phyloP scores from a whole-genome alignment of 2,329 filamentous ascomycete genomes.

The Diplocarpon rosae region DNA sequence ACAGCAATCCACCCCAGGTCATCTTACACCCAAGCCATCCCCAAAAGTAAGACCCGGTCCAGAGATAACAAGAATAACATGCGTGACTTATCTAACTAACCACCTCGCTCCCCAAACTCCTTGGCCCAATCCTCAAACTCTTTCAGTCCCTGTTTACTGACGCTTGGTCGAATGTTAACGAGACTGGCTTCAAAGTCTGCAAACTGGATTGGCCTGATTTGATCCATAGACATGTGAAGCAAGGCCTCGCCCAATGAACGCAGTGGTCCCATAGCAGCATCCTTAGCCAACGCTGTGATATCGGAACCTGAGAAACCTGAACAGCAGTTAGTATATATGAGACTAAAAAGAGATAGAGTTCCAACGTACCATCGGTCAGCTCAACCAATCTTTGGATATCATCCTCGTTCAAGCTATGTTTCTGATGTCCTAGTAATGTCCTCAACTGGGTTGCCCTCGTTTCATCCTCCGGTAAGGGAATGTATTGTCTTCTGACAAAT shows the following conservation, averaged over 20 bases:
- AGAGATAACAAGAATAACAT: too few relatives aligned
- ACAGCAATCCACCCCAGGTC: not conserved
- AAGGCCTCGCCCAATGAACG: conserved; percentile 82
- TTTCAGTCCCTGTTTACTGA: conserved; percentile 73
- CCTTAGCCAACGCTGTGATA: conserved; percentile 92
- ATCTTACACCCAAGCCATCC: not conserved
- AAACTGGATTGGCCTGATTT: conserved; percentile 79
- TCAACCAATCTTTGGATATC: conserved; percentile 67
- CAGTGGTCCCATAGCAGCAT: conserved; percentile 93
- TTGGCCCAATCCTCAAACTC: conserved; percentile 90
- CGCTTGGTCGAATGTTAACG: conserved; percentile 75
- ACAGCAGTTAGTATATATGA: conserved; percentile 4
- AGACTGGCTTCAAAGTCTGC: conserved; percentile 78
- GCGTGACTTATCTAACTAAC: conserved; percentile 33
- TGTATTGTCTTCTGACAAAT: conserved; percentile 92
- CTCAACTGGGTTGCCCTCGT: conserved; percentile 71
- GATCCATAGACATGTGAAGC: conserved; percentile 83
- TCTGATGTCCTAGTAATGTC: conserved; percentile 76
- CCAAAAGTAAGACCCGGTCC: not conserved
- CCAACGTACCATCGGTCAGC: conserved; percentile 52
- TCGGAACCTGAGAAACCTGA: conserved; percentile 94
- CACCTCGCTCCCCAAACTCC: conserved; percentile 86
- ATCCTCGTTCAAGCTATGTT: conserved; percentile 47
- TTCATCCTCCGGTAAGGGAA: conserved; percentile 77
- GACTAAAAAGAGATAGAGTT: not conserved